These are phyloP conservation scores for Daedaleopsis nitida DNA, from an alignment of 768 basidiomycete genomes.

Conservation along the genomic window DNA sequence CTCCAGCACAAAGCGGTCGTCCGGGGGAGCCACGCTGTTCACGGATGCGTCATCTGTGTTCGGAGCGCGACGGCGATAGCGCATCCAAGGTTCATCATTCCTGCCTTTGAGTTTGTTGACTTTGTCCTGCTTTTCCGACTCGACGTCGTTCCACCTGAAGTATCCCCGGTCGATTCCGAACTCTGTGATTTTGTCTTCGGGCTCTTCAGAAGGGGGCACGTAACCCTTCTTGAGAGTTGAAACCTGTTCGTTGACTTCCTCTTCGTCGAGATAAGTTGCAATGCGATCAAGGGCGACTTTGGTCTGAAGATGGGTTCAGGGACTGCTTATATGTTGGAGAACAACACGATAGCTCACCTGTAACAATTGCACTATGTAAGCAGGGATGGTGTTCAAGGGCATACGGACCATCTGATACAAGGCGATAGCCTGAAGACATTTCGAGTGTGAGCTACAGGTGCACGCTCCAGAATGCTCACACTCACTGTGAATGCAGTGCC, in stretches of 20 bases:
- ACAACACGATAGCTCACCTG: slow-evolving; percentile 37
- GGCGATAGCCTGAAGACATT: slow-evolving; percentile 60
- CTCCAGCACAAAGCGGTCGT: slow-evolving; percentile 63
- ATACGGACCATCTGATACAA: slow-evolving; percentile 82
- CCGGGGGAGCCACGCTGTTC: slow-evolving; percentile 16
- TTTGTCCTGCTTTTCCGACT: slow-evolving; percentile 30
- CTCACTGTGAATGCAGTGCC: slow-evolving; percentile 82
- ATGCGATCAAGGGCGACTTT: slow-evolving; percentile 63
- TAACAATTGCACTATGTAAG: slow-evolving; percentile 77
- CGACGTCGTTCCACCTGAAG: slow-evolving; percentile 60
- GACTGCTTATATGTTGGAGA: neutral
- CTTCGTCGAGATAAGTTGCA: slow-evolving; percentile 59
- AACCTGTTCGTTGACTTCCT: slow-evolving; percentile 63
- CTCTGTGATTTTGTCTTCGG: slow-evolving; percentile 26
- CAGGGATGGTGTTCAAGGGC: slow-evolving; percentile 80
- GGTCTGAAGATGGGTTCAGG: slow-evolving; percentile 35
- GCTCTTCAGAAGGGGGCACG: slow-evolving; percentile 26
- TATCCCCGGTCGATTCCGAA: slow-evolving; percentile 53
- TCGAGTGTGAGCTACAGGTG: no score
- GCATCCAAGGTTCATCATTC: slow-evolving; percentile 19
- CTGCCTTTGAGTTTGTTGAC: slow-evolving; percentile 28
- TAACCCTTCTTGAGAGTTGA: slow-evolving; percentile 50
- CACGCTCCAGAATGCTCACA: slow-evolving; percentile 4
- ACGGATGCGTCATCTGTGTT: slow-evolving; percentile 20
- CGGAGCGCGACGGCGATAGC: slow-evolving; percentile 17